Evolutionary conservation across 352 stramenopile species (phyloP).

Genomic region (Phytopythium mirpurense): DNA sequence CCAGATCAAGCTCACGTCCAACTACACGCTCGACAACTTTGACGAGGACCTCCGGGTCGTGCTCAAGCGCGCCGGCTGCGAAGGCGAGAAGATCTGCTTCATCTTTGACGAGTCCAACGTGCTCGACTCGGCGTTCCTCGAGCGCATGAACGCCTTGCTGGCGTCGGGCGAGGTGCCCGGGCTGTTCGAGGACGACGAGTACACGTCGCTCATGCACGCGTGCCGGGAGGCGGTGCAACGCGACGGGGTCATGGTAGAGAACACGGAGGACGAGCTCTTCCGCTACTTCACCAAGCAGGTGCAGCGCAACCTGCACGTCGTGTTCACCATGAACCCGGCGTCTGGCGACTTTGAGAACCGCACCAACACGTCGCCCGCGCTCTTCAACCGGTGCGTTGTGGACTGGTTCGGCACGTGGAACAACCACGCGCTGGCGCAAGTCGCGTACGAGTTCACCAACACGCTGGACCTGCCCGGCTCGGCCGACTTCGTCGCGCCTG

Average conservation of each 20-base stretch:
- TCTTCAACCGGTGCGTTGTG: conserved; percentile 99
- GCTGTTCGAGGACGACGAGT: conserved; percentile 99
- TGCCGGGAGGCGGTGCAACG: conserved; percentile 94
- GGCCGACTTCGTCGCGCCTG: conserved; percentile 53
- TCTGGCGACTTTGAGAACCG: conserved; percentile 95
- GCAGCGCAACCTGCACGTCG: conserved; percentile 99
- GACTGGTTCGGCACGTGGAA: conserved; percentile 99
- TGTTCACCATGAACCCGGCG: conserved; percentile 99
- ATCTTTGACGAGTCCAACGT: conserved; percentile 99
- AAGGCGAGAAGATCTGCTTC: conserved; percentile 99
- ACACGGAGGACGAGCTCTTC: conserved; percentile 95
- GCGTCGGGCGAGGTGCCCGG: conserved; percentile 99
- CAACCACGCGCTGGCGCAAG: conserved; percentile 96
- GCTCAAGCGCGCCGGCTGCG: conserved; percentile 96
- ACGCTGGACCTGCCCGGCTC: conserved; percentile 92
- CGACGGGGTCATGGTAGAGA: conserved; percentile 85
- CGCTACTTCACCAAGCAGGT: conserved; percentile 97
- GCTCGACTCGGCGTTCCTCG: conserved; percentile 97
- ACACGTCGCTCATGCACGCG: conserved; percentile 94
- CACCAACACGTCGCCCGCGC: conserved; percentile 98
- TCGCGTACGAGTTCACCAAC: conserved; percentile 97
- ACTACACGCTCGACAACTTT: conserved; percentile 99
- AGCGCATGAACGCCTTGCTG: conserved; percentile 99
- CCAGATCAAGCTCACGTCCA: conserved; percentile 99
- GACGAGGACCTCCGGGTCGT: conserved; percentile 98